Base-by-base conservation (phyloP, 768 basidiomycete genomes). In the Rhizopogon vinicolor region DNA sequence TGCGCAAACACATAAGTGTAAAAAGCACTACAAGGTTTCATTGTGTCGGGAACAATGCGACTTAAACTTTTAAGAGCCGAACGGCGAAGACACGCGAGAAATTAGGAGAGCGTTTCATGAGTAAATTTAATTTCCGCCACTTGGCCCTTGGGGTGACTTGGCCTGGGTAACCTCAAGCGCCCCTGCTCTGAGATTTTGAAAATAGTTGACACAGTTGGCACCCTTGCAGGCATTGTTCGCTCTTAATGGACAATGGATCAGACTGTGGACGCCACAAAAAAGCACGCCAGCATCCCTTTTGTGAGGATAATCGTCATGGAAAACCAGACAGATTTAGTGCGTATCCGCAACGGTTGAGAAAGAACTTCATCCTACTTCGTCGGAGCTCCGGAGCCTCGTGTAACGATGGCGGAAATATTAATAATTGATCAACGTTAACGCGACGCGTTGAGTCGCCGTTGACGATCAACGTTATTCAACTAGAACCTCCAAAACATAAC, bases 361-460 rank as follows among this genome's bases (percentile, higher is more conserved):
- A 42, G 18, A 7, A 44, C 40, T 58, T 22, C 22, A 2, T 22
- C 22, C 22, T 2, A 22, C 22, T 22, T 25, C 25, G 25, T 25
- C 25, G 25, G 25, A 4, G 25, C 25, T 25, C 25, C 25, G 53
- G 46, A 69, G 64, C 68, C 68, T 69, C 68, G 69, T 69, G 68
- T 68, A 67, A 61, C 65, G 65, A 58, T 54, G 67, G 68, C 62
- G 63, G 67, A 19, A 63, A 33, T 10, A 33, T 10, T 7, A 9
- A 33, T 33, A 33, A 10, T 33, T 33, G 31, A 52, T 51, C 8
- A 41, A 39, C 40, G 35, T 37, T 37, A 37, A 37, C 13, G 35
- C 12, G 35, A 33, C 31, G 7, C 8, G 31, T 33, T 33, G 31
- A 33, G 9, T 33, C 31, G 31, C 31, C 31, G 31, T 33, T 33